A percentile compares a stretch with the other conserved stretches of the same genome.
These are phyloP conservation scores for Pleurotus tuber-regium DNA, from an alignment of 768 basidiomycete genomes.

Conservation along the genomic window DNA sequence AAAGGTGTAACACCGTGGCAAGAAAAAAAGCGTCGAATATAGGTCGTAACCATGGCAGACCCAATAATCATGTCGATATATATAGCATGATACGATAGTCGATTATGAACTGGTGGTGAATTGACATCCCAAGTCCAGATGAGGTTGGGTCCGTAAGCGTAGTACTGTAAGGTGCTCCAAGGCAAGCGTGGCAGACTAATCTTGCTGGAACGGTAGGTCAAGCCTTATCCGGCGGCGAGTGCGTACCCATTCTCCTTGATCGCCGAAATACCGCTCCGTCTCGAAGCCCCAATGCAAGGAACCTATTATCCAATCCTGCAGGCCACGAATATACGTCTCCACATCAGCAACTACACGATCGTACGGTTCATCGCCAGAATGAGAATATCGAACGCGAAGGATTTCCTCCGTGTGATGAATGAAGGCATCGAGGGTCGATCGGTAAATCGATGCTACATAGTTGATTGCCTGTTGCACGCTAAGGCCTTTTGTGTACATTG, in stretches of 20 bases:
- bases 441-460: not conserved
- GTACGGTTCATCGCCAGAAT: not conserved
- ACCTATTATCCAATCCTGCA: conserved; percentile 1
- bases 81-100: too few species aligned
- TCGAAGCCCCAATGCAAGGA: conserved; percentile 1
- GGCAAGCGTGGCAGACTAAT: too few species aligned
- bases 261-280: not conserved
- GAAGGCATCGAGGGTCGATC: not conserved
- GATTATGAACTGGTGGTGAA: too few species aligned
- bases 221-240: not conserved
- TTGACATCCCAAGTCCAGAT: too few species aligned
- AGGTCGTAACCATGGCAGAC: too few species aligned
- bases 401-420: not conserved
- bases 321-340: not conserved
- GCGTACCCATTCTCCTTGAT: not conserved
- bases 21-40: too few species aligned
- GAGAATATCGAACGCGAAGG: too few species aligned
- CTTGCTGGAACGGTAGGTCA: too few species aligned
- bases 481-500: not conserved
- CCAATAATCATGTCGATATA: too few species aligned
- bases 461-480: not conserved
- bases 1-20: too few species aligned
- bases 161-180: too few species aligned
- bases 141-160: too few species aligned
- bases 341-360: not conserved